Evolutionary conservation across 148 eudicot species (phyloP).

Genomic region (Rhododendron simsii): DNA sequence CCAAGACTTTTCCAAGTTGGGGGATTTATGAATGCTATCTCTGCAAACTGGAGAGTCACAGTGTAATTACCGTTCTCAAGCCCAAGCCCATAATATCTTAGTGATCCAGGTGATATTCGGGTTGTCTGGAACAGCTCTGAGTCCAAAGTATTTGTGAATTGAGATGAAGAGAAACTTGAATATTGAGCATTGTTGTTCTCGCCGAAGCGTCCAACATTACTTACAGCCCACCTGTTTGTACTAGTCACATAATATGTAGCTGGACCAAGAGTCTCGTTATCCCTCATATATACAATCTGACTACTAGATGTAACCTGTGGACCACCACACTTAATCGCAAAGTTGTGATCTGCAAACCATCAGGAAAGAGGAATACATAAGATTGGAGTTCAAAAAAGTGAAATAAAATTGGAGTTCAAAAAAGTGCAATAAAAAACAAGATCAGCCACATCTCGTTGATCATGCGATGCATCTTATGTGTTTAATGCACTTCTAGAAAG

Average conservation of each 20-base stretch:
- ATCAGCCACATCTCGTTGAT: not conserved
- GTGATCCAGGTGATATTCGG: conserved; percentile 69
- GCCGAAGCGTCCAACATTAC: conserved; percentile 51
- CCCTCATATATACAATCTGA: conserved; percentile 41
- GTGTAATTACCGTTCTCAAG: conserved; percentile 83
- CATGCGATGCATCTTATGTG: not conserved
- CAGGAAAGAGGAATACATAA: not conserved
- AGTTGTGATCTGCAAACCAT: conserved; percentile 51
- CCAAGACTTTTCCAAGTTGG: conserved; percentile 57
- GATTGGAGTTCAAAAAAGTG: not conserved
- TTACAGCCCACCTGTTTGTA: conserved; percentile 67
- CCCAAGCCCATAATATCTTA: conserved; percentile 76
- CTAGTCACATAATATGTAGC: conserved; percentile 47
- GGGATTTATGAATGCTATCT: conserved; percentile 34
- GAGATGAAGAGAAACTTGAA: conserved; percentile 20
- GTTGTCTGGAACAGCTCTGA: conserved; percentile 66
- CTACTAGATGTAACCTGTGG: conserved; percentile 37
- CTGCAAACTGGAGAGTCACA: conserved; percentile 66
- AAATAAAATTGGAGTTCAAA: not conserved
- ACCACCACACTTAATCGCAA: conserved; percentile 84
- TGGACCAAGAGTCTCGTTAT: conserved; percentile 57
- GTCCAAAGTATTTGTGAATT: conserved; percentile 51
- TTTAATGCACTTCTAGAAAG: not conserved
- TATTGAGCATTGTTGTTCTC: conserved; percentile 35
- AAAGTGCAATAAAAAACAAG: not conserved